A percentile compares a stretch with the other conserved stretches of the same genome.
phyloP scores from a whole-genome alignment of 2,329 filamentous ascomycete genomes.

The Nakataea oryzae region DNA sequence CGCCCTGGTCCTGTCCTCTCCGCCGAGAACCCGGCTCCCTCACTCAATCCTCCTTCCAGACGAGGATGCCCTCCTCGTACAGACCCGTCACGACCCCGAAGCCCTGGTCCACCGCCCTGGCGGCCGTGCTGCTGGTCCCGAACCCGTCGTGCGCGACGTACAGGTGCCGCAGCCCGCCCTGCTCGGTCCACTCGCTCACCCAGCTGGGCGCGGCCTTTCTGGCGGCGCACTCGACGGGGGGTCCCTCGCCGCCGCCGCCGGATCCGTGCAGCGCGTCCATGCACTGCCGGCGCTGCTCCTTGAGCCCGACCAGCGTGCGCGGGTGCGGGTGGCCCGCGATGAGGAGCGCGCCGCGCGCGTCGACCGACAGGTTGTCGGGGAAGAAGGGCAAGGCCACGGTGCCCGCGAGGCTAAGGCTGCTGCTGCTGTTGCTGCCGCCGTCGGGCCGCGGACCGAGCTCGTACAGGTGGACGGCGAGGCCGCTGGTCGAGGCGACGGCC shows the following conservation, averaged over 20 bases:
- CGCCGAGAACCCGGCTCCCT: too few relatives aligned
- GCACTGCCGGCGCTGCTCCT: slow-evolving; percentile 22
- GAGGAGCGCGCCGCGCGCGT: slow-evolving; percentile 19
- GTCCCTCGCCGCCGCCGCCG: background rate
- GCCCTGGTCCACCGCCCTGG: background rate
- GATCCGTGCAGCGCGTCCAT: slow-evolving; percentile 13
- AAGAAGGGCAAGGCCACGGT: slow-evolving; percentile 21
- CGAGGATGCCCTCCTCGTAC: background rate
- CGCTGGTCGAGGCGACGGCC: slow-evolving; percentile 24
- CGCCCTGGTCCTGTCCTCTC: too few relatives aligned
- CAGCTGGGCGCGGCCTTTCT: slow-evolving; percentile 12
- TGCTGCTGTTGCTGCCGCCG: background rate
- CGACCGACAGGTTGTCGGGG: slow-evolving; percentile 27
- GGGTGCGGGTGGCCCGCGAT: slow-evolving; percentile 28
- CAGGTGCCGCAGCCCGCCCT: background rate
- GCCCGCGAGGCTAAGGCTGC: slow-evolving; percentile 1
- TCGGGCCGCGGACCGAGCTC: slow-evolving; percentile 5
- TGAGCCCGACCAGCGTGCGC: slow-evolving; percentile 19
- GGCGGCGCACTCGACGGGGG: background rate
- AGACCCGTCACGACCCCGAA: background rate
- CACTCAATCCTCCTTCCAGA: background rate
- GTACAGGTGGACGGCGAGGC: slow-evolving; percentile 19
- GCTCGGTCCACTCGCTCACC: slow-evolving; percentile 3
- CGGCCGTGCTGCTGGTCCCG: background rate
- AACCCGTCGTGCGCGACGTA: background rate